Percentiles rank a stretch among this genome's conserved stretches.
phyloP scores from a whole-genome alignment of 352 stramenopile genomes.

The Hyaloperonospora arabidopsidis region DNA sequence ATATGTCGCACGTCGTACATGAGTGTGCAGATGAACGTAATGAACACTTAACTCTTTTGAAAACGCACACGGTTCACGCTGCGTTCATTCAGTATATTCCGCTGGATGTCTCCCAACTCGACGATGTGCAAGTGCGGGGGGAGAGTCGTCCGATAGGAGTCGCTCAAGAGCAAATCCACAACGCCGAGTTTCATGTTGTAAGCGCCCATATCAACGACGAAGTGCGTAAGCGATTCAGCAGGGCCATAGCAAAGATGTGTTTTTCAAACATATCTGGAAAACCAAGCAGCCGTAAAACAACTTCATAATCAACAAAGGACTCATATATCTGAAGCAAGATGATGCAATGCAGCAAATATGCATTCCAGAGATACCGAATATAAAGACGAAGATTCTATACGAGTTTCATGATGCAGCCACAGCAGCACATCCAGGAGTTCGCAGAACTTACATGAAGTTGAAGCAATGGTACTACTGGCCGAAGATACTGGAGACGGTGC shows the following conservation, averaged over 20 bases:
- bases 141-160: neutral
- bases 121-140: conserved; percentile 1
- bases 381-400: conserved; percentile 5
- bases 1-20: conserved; percentile 1
- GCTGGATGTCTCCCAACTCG: neutral
- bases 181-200: neutral
- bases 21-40: neutral
- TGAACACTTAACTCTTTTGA: neutral
- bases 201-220: neutral
- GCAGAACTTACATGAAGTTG: conserved; percentile 10
- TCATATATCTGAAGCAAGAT: conserved; percentile 1
- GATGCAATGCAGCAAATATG: conserved; percentile 1
- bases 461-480: conserved; percentile 13
- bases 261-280: neutral
- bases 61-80: neutral
- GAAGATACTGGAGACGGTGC: neutral
- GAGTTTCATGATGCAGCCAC: conserved; percentile 18
- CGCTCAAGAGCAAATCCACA: conserved; percentile 1
- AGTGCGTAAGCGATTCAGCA: conserved; percentile 4
- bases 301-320: neutral
- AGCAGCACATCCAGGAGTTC: conserved; percentile 8
- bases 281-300: neutral
- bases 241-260: neutral
- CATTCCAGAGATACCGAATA: neutral
- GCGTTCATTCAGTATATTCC: neutral